These are phyloP conservation scores for Furcasterigmium furcatum DNA, from an alignment of 2,329 filamentous ascomycete species.

Conservation along the genomic window DNA sequence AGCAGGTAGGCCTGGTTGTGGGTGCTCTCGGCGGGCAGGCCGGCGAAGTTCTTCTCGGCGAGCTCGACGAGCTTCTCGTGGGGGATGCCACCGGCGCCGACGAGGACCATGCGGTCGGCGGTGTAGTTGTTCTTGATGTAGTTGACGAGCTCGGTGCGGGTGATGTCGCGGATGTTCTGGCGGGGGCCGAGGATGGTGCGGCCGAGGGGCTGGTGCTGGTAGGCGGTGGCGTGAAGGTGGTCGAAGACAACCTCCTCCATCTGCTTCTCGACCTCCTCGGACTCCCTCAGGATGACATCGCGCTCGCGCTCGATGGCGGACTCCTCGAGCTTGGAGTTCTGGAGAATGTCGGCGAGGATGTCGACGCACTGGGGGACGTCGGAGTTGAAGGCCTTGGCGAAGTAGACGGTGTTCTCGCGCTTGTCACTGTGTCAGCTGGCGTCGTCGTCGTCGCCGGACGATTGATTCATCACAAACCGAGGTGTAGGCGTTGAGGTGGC, in stretches of 20 bases:
- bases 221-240: slow-evolving; percentile 97
- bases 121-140: slow-evolving; percentile 99
- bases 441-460: not conserved
- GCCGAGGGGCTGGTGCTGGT: slow-evolving; percentile 92
- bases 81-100: slow-evolving; percentile 89
- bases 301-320: slow-evolving; percentile 94
- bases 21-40: slow-evolving; percentile 71
- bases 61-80: slow-evolving; percentile 93
- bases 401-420: slow-evolving; percentile 99
- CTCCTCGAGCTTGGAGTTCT: slow-evolving; percentile 97
- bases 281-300: slow-evolving; percentile 97
- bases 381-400: slow-evolving; percentile 98
- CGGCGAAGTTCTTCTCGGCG: slow-evolving; percentile 91
- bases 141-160: slow-evolving; percentile 82
- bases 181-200: slow-evolving; percentile 96
- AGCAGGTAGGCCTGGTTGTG: slow-evolving; percentile 71
- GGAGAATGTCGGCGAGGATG: slow-evolving; percentile 97
- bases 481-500: slow-evolving; percentile 98
- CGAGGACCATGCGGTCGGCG: slow-evolving; percentile 98
- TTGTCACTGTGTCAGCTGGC: slow-evolving; percentile 26
- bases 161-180: slow-evolving; percentile 97
- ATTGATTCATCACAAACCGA: slow-evolving; percentile 73
- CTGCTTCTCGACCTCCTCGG: slow-evolving; percentile 99
- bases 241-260: slow-evolving; percentile 99
- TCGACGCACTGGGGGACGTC: slow-evolving; percentile 96